These are phyloP conservation scores for Pythium biforme DNA, from an alignment of 352 stramenopile species.

Conservation along the genomic window DNA sequence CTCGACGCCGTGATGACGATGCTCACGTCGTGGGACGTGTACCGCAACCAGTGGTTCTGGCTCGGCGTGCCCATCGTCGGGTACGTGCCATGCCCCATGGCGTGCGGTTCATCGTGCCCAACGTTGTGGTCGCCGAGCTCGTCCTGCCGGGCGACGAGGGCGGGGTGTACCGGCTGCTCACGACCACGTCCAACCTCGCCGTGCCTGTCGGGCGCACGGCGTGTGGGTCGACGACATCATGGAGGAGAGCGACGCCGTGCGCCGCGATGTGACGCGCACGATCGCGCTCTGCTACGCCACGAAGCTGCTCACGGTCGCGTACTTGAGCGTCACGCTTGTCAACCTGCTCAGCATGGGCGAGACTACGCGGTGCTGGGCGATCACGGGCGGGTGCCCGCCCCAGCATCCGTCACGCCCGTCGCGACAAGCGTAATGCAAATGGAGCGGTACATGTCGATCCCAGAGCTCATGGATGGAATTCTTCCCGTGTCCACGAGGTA, in stretches of 20 bases:
- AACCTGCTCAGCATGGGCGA: conserved; percentile 50
- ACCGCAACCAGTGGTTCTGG: conserved; percentile 29
- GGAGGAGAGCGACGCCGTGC: conserved; percentile 25
- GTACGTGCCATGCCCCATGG: conserved; percentile 23
- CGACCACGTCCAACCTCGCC: conserved; percentile 27
- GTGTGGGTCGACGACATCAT: conserved; percentile 27
- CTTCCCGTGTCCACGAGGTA: no score
- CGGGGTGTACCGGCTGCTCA: conserved; percentile 32
- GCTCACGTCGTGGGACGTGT: conserved; percentile 29
- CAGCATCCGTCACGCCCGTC: neutral
- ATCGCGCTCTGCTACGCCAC: conserved; percentile 27
- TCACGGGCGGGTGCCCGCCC: conserved; percentile 51
- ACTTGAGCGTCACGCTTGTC: conserved; percentile 12
- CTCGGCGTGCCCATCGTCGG: conserved; percentile 18
- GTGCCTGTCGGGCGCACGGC: conserved; percentile 16
- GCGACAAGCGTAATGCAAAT: neutral
- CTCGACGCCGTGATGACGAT: conserved; percentile 29
- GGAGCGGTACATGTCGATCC: no score
- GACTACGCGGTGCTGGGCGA: conserved; percentile 58
- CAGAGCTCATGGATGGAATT: no score
- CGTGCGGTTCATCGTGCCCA: conserved; percentile 28
- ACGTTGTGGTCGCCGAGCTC: conserved; percentile 28
- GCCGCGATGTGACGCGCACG: conserved; percentile 23
- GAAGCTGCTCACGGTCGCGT: conserved; percentile 22
- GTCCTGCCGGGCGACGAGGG: conserved; percentile 19